Evolutionary conservation across 306 rosid species (phyloP), one percentile per base, ranked within the genome.

Genomic region (Pyrus pyrifolia): DNA sequence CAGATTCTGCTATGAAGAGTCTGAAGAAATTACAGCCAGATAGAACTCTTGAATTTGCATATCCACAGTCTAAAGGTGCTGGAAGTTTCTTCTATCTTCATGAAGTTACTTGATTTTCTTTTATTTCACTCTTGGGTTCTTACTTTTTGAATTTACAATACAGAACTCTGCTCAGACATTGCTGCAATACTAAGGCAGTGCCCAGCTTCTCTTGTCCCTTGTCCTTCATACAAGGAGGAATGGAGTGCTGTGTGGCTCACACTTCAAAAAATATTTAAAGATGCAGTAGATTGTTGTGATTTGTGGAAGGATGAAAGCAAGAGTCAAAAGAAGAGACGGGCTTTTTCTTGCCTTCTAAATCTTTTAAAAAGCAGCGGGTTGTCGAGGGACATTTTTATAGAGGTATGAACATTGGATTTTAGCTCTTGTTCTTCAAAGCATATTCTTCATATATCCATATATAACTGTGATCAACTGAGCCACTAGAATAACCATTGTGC

Each of bases 281-380:
- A 80, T 46, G 89, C 87, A 19, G 83, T 81, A 61, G 84, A 84
- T 44, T 90, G 81, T 59, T 87, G 87, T 44, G 87, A 86, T 66
- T 66, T 92, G 71, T 90, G 91, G 97, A 92, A 88, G 88, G 92
- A 92, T 42, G 82, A 84, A 74, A 90, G 85, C 72, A 92, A 81
- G 81, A 81, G 88, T 81, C 91, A 73, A 75, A 84, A 88, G 83
- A 92, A 90, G 88, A 81, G 90, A 72, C 86, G 91, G 76, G 87
- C 93, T 68, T 86, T 92, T 59, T 78, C 93, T 30, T 90, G 84
- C 44, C 96, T 95, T 81, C 89, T 89, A 67, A 87, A 89, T 83
- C 89, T 88, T 53, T 85, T 95, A 63, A 91, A 87, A 84, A 78
- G 80, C 71, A 86, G 85, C 83, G 98, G 98, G 63, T 78, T 94